phyloP scores from a whole-genome alignment of 441 rosid species.

The Erodium trifolium region DNA sequence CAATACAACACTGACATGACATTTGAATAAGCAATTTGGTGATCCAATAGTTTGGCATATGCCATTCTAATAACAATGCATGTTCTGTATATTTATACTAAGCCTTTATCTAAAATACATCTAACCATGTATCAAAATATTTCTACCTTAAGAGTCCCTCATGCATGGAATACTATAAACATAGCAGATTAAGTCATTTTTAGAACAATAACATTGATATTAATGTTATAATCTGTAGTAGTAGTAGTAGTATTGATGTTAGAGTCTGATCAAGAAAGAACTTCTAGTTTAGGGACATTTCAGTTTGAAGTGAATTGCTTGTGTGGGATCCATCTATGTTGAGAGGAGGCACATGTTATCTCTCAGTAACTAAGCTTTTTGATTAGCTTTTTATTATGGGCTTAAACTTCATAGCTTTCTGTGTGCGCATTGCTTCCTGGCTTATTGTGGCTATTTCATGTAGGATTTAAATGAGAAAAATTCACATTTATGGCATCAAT shows the following conservation, averaged over 20 bases:
- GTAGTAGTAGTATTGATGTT: not conserved
- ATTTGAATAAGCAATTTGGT: too few relatives aligned
- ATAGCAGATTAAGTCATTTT: not conserved
- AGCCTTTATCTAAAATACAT: not conserved
- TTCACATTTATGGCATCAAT: not conserved
- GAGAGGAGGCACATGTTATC: not conserved
- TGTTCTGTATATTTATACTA: not conserved
- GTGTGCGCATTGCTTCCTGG: not conserved
- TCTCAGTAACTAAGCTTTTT: not conserved
- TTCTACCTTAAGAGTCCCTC: not conserved
- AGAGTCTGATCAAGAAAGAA: not conserved
- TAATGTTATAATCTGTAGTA: not conserved
- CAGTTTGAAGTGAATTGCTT: not conserved
- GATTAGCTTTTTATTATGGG: not conserved
- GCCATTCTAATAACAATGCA: not conserved
- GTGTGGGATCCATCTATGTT: constrained; percentile 1
- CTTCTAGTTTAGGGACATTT: not conserved
- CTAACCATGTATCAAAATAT: not conserved
- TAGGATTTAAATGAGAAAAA: not conserved
- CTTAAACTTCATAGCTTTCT: not conserved
- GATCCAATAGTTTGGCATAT: too few relatives aligned
- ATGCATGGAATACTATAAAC: not conserved
- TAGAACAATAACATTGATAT: not conserved
- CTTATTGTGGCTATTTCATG: not conserved
- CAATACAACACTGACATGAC: too few relatives aligned